Evolutionary conservation across 202 grass and related monocot genomes (phyloP).

Genomic region (Bolboschoenoplectus hybrid): DNA sequence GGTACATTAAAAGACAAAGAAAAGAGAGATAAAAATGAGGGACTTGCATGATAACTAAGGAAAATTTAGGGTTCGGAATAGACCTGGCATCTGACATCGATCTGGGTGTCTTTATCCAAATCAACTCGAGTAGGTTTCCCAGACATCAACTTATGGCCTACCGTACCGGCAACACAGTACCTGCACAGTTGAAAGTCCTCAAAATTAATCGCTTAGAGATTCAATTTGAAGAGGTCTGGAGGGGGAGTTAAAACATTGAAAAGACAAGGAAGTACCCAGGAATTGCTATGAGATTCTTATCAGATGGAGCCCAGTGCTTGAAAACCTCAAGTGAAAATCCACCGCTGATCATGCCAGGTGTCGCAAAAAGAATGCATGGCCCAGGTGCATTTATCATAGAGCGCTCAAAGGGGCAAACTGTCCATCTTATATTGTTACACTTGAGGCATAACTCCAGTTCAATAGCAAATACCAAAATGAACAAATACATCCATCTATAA

Average conservation of each 20-base stretch:
- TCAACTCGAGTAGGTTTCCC: slow-evolving; percentile 84
- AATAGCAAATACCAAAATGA: background rate
- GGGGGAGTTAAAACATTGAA: background rate
- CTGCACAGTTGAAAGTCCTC: slow-evolving; percentile 44
- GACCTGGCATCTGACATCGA: slow-evolving; percentile 96
- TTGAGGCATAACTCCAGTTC: background rate
- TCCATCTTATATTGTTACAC: slow-evolving; percentile 1
- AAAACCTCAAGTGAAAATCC: slow-evolving; percentile 97
- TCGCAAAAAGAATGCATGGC: slow-evolving; percentile 93
- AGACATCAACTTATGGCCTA: slow-evolving; percentile 97
- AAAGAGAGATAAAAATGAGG: background rate
- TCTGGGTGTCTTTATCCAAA: slow-evolving; percentile 75
- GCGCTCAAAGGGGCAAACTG: slow-evolving; percentile 82
- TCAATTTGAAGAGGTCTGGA: background rate
- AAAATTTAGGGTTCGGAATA: background rate
- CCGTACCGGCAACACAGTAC: slow-evolving; percentile 88
- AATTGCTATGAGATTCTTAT: slow-evolving; percentile 82
- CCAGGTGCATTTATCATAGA: slow-evolving; percentile 81
- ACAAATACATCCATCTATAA: slow-evolving; percentile 22
- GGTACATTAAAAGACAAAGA: slow-evolving; percentile 27
- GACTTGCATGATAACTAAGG: background rate
- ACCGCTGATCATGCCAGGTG: slow-evolving; percentile 93
- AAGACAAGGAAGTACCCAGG: slow-evolving; percentile 61
- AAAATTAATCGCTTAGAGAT: background rate
- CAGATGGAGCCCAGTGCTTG: slow-evolving; percentile 94